A percentile compares a stretch with the other conserved stretches of the same genome.
These are phyloP conservation scores for Melampsora americana DNA, from an alignment of 1,284 basidiomycete genomes.

Conservation along the genomic window DNA sequence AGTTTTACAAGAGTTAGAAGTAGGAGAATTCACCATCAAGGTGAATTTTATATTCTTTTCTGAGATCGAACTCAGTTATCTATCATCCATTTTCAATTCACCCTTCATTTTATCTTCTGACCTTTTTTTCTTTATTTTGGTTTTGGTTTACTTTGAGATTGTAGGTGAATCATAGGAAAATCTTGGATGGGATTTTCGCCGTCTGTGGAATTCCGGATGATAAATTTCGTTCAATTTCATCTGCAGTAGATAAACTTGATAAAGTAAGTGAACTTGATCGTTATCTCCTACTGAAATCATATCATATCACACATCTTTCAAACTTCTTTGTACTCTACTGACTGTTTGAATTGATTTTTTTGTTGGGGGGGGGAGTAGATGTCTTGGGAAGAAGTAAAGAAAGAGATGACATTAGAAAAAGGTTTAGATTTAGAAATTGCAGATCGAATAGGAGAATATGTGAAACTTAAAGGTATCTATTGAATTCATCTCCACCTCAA, in stretches of 20 bases:
- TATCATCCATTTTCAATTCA: too few relatives aligned
- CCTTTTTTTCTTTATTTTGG: constrained; percentile 10
- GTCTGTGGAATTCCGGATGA: constrained; percentile 89
- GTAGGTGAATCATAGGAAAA: constrained; percentile 91
- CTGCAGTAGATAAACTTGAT: constrained; percentile 97
- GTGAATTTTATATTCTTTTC: too few relatives aligned
- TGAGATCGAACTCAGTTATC: too few relatives aligned
- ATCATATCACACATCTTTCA: too few relatives aligned
- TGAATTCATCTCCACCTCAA: too few relatives aligned
- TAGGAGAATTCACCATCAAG: constrained; percentile 93
- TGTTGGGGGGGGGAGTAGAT: constrained; percentile 60
- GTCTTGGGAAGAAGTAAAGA: constrained; percentile 86
- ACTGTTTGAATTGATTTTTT: too few relatives aligned
- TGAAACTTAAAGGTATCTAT: constrained; percentile 77
- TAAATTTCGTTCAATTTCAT: constrained; percentile 91
- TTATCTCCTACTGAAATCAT: too few relatives aligned
- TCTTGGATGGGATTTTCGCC: constrained; percentile 94
- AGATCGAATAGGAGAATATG: constrained; percentile 94
- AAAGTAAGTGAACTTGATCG: constrained; percentile 64
- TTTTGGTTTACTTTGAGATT: too few relatives aligned
- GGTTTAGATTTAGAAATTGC: constrained; percentile 78
- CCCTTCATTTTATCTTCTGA: constrained; percentile 16
- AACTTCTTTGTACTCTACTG: too few relatives aligned
- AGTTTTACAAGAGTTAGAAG: constrained; percentile 74
- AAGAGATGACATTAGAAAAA: constrained; percentile 96